A percentile compares a stretch with the other conserved stretches of the same genome.
phyloP scores from a whole-genome alignment of 2,329 filamentous ascomycete genomes.

The Penicillium verrucosum region DNA sequence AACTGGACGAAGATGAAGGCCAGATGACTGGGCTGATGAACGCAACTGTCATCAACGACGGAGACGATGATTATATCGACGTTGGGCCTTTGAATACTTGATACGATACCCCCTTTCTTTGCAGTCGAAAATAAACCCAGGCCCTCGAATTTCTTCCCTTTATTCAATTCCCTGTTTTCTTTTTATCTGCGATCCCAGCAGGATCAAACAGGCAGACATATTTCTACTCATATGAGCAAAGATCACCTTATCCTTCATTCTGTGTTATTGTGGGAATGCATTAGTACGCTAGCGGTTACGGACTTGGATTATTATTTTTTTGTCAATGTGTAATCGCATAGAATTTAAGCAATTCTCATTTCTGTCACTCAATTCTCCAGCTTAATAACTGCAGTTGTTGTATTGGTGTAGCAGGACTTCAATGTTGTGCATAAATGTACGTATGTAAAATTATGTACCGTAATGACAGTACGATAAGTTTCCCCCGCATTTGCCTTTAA shows the following conservation, averaged over 20 bases:
- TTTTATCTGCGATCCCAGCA: slow-evolving; percentile 7
- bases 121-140: slow-evolving; percentile 13
- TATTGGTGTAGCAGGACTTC: background rate
- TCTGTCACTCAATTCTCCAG: background rate
- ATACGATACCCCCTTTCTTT: slow-evolving; percentile 33
- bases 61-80: slow-evolving; percentile 43
- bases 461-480: slow-evolving; percentile 13
- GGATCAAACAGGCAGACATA: slow-evolving; percentile 20
- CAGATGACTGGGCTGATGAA: slow-evolving; percentile 43
- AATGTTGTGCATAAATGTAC: background rate
- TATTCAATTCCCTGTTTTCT: slow-evolving; percentile 10
- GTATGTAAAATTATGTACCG: slow-evolving; percentile 4
- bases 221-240: slow-evolving; percentile 27
- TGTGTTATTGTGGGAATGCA: slow-evolving; percentile 29
- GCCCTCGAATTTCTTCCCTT: slow-evolving; percentile 4
- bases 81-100: slow-evolving; percentile 35
- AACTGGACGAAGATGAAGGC: slow-evolving; percentile 43
- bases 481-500: slow-evolving; percentile 20
- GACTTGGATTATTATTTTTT: slow-evolving; percentile 5
- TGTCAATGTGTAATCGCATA: slow-evolving; percentile 13
- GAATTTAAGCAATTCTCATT: slow-evolving; percentile 9
- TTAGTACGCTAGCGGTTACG: slow-evolving; percentile 24
- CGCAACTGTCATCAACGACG: slow-evolving; percentile 42
- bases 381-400: background rate
- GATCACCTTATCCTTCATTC: slow-evolving; percentile 17